Conservation (phyloP, 2,329 filamentous ascomycete species). For the Talaromyces islandicus region DNA sequence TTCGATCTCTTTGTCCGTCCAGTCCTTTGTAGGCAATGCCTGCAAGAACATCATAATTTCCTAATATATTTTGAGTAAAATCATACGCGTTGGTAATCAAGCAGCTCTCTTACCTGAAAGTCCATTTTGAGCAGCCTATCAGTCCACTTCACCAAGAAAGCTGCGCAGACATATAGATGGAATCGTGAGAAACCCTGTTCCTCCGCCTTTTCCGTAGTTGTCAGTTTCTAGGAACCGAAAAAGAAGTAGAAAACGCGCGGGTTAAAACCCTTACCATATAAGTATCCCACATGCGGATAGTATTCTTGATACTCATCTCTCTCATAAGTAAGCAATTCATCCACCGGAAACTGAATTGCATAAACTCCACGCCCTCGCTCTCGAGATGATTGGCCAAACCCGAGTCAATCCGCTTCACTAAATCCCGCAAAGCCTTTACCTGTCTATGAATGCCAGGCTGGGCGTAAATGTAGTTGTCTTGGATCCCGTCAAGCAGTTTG, state of each 20-base stretch:
- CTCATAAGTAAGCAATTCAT: slow-evolving; percentile 99
- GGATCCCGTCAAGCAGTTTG: slow-evolving; percentile 95
- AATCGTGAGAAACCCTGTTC: slow-evolving; percentile 98
- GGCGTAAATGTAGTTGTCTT: slow-evolving; percentile 97
- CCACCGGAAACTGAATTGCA: slow-evolving; percentile 98
- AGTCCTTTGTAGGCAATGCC: slow-evolving; percentile 81
- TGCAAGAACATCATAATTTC: slow-evolving; percentile 99
- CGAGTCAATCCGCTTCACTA: slow-evolving; percentile 84
- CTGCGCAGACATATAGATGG: slow-evolving; percentile 95
- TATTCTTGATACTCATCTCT: slow-evolving; percentile 93
- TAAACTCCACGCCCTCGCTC: slow-evolving; percentile 89
- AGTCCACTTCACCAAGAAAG: slow-evolving; percentile 97
- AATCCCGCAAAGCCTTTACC: slow-evolving; percentile 78
- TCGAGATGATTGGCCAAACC: slow-evolving; percentile 82
- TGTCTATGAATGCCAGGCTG: slow-evolving; percentile 96
- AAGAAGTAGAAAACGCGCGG: not conserved
- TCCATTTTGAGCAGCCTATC: slow-evolving; percentile 94
- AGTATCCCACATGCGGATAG: slow-evolving; percentile 98
- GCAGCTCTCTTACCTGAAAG: slow-evolving; percentile 50
- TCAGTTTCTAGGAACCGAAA: slow-evolving; percentile 9
- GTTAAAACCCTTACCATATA: slow-evolving; percentile 64
- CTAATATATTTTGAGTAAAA: slow-evolving; percentile 35
- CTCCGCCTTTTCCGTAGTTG: slow-evolving; percentile 62
- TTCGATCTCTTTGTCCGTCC: slow-evolving; percentile 98
- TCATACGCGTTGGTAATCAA: not conserved